Percentiles rank a stretch among this genome's conserved stretches.
Conservation (phyloP, 1,284 basidiomycete species). For the Heterobasidion occidentale region DNA sequence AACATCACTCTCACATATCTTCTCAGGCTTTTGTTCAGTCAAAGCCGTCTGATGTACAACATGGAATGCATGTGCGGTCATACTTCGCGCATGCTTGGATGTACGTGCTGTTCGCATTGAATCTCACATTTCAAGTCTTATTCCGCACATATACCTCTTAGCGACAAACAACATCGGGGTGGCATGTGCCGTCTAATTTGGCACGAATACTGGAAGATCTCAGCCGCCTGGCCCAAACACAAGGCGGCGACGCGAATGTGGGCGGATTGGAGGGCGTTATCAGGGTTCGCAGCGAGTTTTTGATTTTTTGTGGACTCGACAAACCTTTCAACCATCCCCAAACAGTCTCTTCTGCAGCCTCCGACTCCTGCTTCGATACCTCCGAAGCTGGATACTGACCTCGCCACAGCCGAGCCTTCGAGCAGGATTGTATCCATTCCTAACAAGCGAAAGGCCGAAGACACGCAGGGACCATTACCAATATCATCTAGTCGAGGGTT, state of each 20-base stretch:
- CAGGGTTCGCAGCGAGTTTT: slow-evolving; percentile 59
- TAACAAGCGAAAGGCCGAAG: neutral
- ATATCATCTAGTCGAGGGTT: neutral
- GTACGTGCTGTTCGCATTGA: slow-evolving; percentile 25
- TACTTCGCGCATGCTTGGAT: slow-evolving; percentile 23
- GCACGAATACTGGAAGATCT: slow-evolving; percentile 31
- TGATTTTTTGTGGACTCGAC: slow-evolving; percentile 32
- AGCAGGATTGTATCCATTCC: neutral
- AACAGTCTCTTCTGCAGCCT: slow-evolving; percentile 33
- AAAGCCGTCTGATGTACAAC: slow-evolving; percentile 5
- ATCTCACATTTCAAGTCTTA: slow-evolving; percentile 6
- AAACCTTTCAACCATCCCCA: slow-evolving; percentile 33
- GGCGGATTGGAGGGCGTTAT: slow-evolving; percentile 39
- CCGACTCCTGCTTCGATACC: slow-evolving; percentile 9
- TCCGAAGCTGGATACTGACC: slow-evolving; percentile 2
- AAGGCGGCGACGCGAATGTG: slow-evolving; percentile 24
- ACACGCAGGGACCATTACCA: no score
- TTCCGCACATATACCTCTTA: slow-evolving; percentile 19
- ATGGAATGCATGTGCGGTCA: slow-evolving; percentile 12
- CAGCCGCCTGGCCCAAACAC: slow-evolving; percentile 22
- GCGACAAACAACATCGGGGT: slow-evolving; percentile 36
- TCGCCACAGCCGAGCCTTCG: neutral
- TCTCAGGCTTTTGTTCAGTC: slow-evolving; percentile 18
- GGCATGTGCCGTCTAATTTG: slow-evolving; percentile 38
- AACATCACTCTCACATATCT: neutral